Conservation (phyloP, 768 basidiomycete genomes). For the Tricholoma matsutake region DNA sequence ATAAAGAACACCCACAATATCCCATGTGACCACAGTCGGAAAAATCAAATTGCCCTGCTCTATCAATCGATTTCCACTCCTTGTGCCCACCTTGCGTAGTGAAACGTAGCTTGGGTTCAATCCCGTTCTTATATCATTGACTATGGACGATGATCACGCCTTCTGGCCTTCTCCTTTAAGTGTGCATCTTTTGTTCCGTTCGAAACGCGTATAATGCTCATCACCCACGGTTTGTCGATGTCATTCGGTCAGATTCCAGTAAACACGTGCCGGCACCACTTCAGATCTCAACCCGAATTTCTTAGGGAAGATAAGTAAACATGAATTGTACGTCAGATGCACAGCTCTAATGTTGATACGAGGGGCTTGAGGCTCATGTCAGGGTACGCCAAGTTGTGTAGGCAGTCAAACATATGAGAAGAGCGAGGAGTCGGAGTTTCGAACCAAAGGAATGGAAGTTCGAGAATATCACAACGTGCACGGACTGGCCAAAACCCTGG, state of each 20-base stretch:
- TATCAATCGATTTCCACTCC: no score
- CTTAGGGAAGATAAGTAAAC: background rate
- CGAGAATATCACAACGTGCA: constrained; percentile 6
- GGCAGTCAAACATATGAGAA: background rate
- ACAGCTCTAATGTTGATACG: no score
- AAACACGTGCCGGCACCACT: background rate
- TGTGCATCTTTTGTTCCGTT: background rate
- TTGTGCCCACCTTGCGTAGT: no score
- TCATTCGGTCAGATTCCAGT: background rate
- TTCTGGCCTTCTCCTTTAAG: background rate
- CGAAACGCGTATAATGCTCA: background rate
- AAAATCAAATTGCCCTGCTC: no score
- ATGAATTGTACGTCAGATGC: no score
- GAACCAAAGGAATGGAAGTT: constrained; percentile 1
- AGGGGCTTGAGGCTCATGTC: background rate
- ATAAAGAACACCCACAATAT: background rate
- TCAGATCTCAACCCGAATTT: background rate
- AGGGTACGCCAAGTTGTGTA: background rate
- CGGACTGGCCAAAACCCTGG: constrained; percentile 1
- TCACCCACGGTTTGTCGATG: background rate
- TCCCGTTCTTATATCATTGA: background rate
- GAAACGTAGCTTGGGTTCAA: no score
- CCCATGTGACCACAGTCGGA: no score
- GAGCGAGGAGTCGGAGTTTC: constrained; percentile 2
- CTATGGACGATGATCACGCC: background rate